Conservation (phyloP, 768 basidiomycete genomes). For the Lentinula detonsa region DNA sequence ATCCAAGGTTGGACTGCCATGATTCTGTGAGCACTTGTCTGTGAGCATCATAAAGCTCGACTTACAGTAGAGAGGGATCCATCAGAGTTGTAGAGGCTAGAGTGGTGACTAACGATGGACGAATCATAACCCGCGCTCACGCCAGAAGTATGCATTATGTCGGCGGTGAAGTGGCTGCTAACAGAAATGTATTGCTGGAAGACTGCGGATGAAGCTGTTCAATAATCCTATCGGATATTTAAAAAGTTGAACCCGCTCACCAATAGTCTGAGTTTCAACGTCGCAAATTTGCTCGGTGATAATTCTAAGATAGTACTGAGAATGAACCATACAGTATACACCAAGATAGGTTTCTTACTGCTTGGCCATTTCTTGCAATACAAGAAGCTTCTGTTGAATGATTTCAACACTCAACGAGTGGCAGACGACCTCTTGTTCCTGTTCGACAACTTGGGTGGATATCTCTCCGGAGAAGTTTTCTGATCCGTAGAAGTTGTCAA, state of each 20-base stretch:
- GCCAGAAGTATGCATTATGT: slow-evolving; percentile 7
- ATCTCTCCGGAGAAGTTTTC: slow-evolving; percentile 35
- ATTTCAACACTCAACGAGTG: slow-evolving; percentile 29
- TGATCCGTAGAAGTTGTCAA: slow-evolving; percentile 41
- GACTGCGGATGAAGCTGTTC: background rate
- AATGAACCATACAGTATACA: background rate
- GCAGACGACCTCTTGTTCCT: slow-evolving; percentile 33
- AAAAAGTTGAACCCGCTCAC: background rate
- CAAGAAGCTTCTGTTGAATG: slow-evolving; percentile 39
- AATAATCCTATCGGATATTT: background rate
- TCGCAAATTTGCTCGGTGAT: slow-evolving; percentile 43
- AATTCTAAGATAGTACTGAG: slow-evolving; percentile 21
- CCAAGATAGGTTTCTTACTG: slow-evolving; percentile 17
- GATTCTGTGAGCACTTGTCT: background rate
- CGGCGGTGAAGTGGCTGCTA: slow-evolving; percentile 5
- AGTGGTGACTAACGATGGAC: background rate
- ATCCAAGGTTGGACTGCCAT: slow-evolving; percentile 12
- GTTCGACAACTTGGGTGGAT: slow-evolving; percentile 26
- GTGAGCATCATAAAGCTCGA: background rate
- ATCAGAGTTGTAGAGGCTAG: slow-evolving; percentile 1
- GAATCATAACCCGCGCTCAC: slow-evolving; percentile 7
- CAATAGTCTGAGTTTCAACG: slow-evolving; percentile 36
- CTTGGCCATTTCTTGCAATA: slow-evolving; percentile 42
- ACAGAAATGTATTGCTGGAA: slow-evolving; percentile 8
- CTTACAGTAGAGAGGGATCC: slow-evolving; percentile 3